These are phyloP conservation scores for Diaporthe nobilis DNA, from an alignment of 2,329 filamentous ascomycete genomes.

Conservation along the genomic window DNA sequence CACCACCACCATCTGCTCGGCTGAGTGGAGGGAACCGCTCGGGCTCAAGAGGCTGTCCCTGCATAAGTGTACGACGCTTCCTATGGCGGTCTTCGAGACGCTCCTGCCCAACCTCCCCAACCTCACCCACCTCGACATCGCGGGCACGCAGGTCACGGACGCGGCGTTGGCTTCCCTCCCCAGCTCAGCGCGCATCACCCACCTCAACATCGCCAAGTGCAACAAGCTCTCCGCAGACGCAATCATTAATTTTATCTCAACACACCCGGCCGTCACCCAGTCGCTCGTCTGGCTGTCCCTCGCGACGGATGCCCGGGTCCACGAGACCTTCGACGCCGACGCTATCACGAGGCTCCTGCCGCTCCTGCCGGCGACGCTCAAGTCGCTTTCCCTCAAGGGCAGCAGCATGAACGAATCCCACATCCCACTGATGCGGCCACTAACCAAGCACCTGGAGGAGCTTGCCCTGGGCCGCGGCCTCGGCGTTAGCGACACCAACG, in stretches of 20 bases:
- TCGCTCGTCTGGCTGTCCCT: conserved; percentile 80
- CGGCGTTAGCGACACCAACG: conserved; percentile 74
- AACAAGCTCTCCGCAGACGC: conserved; percentile 75
- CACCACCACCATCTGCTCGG: conserved; percentile 63
- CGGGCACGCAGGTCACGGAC: conserved; percentile 82
- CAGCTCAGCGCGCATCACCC: conserved; percentile 78
- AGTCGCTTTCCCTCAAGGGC: conserved; percentile 82
- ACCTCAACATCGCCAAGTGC: conserved; percentile 85
- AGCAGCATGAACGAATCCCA: conserved; percentile 78
- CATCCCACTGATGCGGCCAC: conserved; percentile 72
- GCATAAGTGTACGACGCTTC: conserved; percentile 83
- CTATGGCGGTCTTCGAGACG: conserved; percentile 75
- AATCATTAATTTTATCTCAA: conserved; percentile 79
- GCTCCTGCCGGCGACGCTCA: conserved; percentile 75
- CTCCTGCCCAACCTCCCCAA: conserved; percentile 78
- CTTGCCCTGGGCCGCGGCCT: conserved; percentile 80
- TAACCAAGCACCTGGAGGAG: conserved; percentile 83
- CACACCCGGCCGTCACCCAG: conserved; percentile 77
- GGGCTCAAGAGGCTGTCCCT: conserved; percentile 78
- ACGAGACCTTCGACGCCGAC: conserved; percentile 77
- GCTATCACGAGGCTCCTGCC: conserved; percentile 77
- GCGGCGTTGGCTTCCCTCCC: conserved; percentile 79
- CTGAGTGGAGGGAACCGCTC: conserved; percentile 64
- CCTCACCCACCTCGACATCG: conserved; percentile 84
- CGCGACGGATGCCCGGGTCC: conserved; percentile 78